phyloP scores from a whole-genome alignment of 2,329 filamentous ascomycete genomes.

The Neopestalotiopsis sp. region DNA sequence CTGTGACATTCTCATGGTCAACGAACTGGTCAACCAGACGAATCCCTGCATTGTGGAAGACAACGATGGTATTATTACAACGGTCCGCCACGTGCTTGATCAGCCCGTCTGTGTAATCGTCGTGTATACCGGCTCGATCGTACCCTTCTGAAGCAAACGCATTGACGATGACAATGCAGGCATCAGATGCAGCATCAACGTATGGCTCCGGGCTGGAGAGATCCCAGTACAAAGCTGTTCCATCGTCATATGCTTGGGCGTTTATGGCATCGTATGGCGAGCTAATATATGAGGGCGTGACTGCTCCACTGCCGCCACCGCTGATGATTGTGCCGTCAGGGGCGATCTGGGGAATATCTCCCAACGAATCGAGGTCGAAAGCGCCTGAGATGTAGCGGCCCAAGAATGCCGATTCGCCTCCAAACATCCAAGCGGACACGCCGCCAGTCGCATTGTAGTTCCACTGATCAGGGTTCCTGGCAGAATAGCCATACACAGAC shows the following conservation, averaged over 20 bases:
- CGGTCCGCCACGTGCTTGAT: conserved; percentile 61
- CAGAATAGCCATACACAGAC: conserved; percentile 68
- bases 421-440: conserved; percentile 44
- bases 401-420: conserved; percentile 42
- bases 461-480: conserved; percentile 48
- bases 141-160: conserved; percentile 76
- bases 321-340: conserved; percentile 51
- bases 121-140: conserved; percentile 64
- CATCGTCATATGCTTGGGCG: conserved; percentile 57
- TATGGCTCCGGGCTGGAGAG: conserved; percentile 52
- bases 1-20: conserved; percentile 68
- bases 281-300: conserved; percentile 50
- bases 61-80: conserved; percentile 67
- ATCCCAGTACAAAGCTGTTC: conserved; percentile 65
- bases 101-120: conserved; percentile 67
- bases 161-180: conserved; percentile 73
- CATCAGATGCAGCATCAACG: conserved; percentile 57
- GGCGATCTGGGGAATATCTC: conserved; percentile 45
- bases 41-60: conserved; percentile 68
- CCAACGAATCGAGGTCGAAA: conserved; percentile 35
- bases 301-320: conserved; percentile 38
- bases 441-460: conserved; percentile 44
- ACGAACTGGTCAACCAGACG: conserved; percentile 65
- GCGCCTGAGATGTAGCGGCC: conserved; percentile 33
- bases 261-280: conserved; percentile 61